These are phyloP conservation scores for Pigoraptor vietnamica DNA, from an alignment of 78 protist genomes.

Conservation along the genomic window DNA sequence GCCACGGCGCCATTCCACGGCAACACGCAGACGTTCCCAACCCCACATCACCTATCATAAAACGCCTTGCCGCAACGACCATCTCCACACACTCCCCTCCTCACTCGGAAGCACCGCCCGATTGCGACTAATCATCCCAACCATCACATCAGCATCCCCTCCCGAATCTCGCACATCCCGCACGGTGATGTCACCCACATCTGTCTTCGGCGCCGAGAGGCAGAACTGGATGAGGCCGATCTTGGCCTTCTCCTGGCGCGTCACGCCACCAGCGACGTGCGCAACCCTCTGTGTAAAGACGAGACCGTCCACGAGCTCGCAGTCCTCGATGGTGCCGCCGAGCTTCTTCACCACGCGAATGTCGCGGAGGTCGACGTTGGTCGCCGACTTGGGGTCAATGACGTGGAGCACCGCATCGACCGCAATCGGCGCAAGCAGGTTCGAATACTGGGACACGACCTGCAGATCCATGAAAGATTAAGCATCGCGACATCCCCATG, in stretches of 20 bases:
- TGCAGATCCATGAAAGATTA: slow-evolving; percentile 8
- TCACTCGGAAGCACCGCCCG: too few species aligned
- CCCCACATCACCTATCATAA: not conserved
- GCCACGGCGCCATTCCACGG: not conserved
- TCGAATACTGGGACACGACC: slow-evolving; percentile 92
- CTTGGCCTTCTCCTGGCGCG: slow-evolving; percentile 91
- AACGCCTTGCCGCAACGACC: not conserved
- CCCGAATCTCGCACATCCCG: not conserved
- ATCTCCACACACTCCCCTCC: too few species aligned
- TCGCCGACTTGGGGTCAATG: slow-evolving; percentile 46
- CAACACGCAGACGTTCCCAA: not conserved
- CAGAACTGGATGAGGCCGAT: slow-evolving; percentile 98
- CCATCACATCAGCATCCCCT: too few species aligned
- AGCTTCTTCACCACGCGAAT: slow-evolving; percentile 47
- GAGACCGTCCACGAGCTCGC: slow-evolving; percentile 88
- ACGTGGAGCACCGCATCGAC: slow-evolving; percentile 95
- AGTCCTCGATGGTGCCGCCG: slow-evolving; percentile 97
- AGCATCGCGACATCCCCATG: not conserved
- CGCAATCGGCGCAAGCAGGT: slow-evolving; percentile 92
- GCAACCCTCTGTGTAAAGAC: slow-evolving; percentile 85
- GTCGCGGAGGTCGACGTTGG: slow-evolving; percentile 81
- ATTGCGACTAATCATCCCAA: too few species aligned
- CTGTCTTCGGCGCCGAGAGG: slow-evolving; percentile 98
- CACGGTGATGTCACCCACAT: slow-evolving; percentile 60
- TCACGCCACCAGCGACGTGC: slow-evolving; percentile 80